These are phyloP conservation scores for Echites panduratus DNA, from an alignment of 257 asterid species.

Conservation along the genomic window DNA sequence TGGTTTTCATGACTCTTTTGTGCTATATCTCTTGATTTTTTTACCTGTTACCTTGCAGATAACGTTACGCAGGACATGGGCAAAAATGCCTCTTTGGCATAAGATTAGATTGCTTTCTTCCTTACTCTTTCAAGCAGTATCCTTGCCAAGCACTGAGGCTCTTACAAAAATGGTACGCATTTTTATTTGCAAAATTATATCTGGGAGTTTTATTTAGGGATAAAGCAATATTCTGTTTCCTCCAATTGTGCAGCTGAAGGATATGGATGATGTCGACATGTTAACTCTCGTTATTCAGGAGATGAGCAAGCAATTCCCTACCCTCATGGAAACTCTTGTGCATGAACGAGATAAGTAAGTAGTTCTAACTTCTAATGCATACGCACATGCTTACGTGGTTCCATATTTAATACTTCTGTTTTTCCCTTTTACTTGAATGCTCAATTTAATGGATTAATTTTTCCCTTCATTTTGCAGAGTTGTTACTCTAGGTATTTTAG, in stretches of 20 bases:
- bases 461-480: not conserved
- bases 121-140: slow-evolving; percentile 75
- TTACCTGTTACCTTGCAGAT: slow-evolving; percentile 27
- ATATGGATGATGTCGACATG: slow-evolving; percentile 92
- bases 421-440: not conserved
- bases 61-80: slow-evolving; percentile 87
- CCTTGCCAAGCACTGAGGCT: slow-evolving; percentile 64
- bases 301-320: slow-evolving; percentile 87
- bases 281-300: slow-evolving; percentile 85
- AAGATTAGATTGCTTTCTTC: slow-evolving; percentile 63
- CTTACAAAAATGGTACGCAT: slow-evolving; percentile 57
- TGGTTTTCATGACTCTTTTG: not conserved
- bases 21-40: not conserved
- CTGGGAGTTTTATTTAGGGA: not conserved
- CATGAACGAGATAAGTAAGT: slow-evolving; percentile 90
- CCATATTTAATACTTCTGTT: no score
- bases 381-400: not conserved
- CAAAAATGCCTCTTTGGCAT: slow-evolving; percentile 89
- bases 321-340: slow-evolving; percentile 92
- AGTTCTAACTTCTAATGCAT: slow-evolving; percentile 4
- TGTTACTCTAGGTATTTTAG: not conserved
- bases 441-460: not conserved
- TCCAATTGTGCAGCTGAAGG: slow-evolving; percentile 72
- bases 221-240: slow-evolving; percentile 5
- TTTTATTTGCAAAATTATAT: slow-evolving; percentile 17